Evolutionary conservation across 164 flowering plant genomes (phyloP).

Genomic region (Tetracentron sinense): DNA sequence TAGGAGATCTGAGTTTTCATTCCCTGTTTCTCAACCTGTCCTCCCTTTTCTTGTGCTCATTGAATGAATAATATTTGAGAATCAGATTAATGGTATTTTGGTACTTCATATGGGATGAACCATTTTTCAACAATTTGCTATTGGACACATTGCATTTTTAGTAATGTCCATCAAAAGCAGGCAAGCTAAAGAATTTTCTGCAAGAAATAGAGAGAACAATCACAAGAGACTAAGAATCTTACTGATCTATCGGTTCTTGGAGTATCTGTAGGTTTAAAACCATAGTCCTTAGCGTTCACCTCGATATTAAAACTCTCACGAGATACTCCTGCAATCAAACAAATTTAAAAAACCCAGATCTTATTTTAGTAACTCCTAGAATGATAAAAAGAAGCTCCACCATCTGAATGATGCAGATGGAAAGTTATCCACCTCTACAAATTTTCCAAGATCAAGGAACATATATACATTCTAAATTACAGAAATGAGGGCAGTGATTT

Average conservation of each 20-base stretch:
- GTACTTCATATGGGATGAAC: too few species aligned
- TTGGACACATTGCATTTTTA: too few species aligned
- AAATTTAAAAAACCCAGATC: background rate
- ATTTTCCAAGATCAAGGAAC: background rate
- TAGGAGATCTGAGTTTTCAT: too few species aligned
- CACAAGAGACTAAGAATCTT: conserved; percentile 14
- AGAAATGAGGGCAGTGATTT: background rate
- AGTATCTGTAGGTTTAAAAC: conserved; percentile 84
- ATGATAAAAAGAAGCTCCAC: background rate
- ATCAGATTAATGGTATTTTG: too few species aligned
- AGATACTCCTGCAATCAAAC: conserved; percentile 68
- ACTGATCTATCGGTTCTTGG: conserved; percentile 99
- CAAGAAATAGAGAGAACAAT: background rate
- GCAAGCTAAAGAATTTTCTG: background rate
- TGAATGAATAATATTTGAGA: too few species aligned
- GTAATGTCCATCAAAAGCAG: too few species aligned
- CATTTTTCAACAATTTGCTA: too few species aligned
- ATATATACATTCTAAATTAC: background rate
- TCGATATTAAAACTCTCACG: conserved; percentile 71
- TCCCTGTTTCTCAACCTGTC: too few species aligned
- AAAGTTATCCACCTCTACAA: background rate
- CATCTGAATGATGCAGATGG: background rate
- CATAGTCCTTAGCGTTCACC: conserved; percentile 80
- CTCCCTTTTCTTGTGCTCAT: too few species aligned
- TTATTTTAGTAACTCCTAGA: background rate